Percentiles rank a stretch among this genome's conserved stretches.
phyloP scores from a whole-genome alignment of 257 asterid genomes.

The Ilex asprella region DNA sequence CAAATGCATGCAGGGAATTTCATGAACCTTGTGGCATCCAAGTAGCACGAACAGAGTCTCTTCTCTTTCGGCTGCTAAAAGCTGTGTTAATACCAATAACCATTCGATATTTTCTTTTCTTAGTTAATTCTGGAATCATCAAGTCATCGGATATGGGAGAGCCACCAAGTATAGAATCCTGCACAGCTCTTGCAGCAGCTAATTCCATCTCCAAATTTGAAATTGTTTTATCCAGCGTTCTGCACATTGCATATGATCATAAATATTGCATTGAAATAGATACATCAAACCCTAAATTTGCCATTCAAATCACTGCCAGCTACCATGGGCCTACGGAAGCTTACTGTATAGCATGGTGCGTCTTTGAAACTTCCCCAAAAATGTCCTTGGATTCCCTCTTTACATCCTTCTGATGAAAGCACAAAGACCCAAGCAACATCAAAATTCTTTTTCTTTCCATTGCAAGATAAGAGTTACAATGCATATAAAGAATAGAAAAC shows the following conservation, averaged over 20 bases:
- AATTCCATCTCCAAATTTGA: conserved; percentile 86
- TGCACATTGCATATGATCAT: conserved; percentile 25
- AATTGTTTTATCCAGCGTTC: conserved; percentile 74
- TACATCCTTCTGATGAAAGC: conserved; percentile 33
- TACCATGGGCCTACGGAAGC: conserved; percentile 21
- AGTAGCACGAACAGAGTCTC: conserved; percentile 88
- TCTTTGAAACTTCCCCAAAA: conserved; percentile 45
- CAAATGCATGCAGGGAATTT: conserved; percentile 3
- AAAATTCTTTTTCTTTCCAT: not conserved
- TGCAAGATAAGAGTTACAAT: no score
- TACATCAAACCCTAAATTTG: not conserved
- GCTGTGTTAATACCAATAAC: conserved; percentile 81
- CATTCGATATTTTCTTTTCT: conserved; percentile 72
- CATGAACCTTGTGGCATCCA: conserved; percentile 83
- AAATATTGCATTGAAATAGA: conserved; percentile 7
- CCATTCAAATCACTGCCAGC: not conserved
- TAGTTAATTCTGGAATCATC: conserved; percentile 56
- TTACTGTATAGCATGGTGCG: conserved; percentile 58
- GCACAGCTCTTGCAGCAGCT: conserved; percentile 80
- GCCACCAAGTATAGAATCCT: conserved; percentile 73
- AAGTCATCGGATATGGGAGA: conserved; percentile 75
- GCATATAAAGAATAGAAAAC: no score
- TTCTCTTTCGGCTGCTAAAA: conserved; percentile 84
- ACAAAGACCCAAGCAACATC: conserved; percentile 7
- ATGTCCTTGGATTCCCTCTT: conserved; percentile 36